These are phyloP conservation scores for Talaromyces sp. DNA, from an alignment of 2,329 filamentous ascomycete species.

Conservation along the genomic window DNA sequence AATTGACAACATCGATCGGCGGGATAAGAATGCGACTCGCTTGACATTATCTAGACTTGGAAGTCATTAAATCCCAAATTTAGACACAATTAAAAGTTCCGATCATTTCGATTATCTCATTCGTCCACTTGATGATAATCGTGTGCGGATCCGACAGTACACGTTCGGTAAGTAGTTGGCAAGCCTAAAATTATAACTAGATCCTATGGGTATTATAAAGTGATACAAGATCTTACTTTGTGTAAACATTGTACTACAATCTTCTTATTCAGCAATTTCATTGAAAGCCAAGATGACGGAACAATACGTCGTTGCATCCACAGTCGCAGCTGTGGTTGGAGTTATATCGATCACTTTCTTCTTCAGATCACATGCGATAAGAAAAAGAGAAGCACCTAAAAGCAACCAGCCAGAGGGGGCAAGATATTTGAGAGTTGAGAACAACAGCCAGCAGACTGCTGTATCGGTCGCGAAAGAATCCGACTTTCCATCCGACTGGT, in stretches of 20 bases:
- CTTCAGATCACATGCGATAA: not conserved
- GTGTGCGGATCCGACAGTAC: not conserved
- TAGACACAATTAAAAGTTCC: not conserved
- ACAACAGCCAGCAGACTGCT: not conserved
- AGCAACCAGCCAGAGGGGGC: not conserved
- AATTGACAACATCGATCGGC: not conserved
- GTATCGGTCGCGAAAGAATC: conserved; percentile 33
- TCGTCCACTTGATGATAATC: not conserved
- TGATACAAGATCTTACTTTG: not conserved
- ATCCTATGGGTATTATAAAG: not conserved
- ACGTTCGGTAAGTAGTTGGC: not conserved
- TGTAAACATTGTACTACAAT: not conserved
- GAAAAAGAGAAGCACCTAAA: not conserved
- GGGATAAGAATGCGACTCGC: not conserved
- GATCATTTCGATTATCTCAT: not conserved
- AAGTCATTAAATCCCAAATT: not conserved
- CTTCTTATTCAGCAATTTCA: not conserved
- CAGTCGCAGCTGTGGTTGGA: not conserved
- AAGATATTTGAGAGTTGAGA: not conserved
- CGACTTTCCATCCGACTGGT: conserved; percentile 36
- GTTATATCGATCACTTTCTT: not conserved
- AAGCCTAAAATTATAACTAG: not conserved
- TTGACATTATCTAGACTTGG: not conserved
- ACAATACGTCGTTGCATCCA: not conserved
- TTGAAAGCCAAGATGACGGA: not conserved